Base-by-base conservation (phyloP, 768 basidiomycete species). In the Boletus huronensis region DNA sequence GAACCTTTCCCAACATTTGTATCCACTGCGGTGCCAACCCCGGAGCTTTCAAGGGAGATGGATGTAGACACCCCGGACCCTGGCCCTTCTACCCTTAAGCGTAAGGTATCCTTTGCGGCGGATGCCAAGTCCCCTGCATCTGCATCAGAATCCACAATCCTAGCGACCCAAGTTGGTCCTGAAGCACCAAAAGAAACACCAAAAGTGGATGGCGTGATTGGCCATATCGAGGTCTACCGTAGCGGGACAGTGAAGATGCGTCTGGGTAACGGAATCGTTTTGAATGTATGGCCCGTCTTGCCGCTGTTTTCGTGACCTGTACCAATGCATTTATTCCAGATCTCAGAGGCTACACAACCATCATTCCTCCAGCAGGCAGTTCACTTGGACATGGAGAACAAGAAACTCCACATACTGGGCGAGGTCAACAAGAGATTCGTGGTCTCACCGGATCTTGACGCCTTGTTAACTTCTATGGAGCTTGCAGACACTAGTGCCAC, bases 341-440 rank as follows among this genome's bases (percentile, higher is more conserved):
- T 96, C 31, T 83, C 81, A 17, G 83, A 88, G 10, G 90, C 87
- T 8, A 92, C 90, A 2, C 88, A 87, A 52, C 84, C 92, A 1
- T 88, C 91, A 0, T 96, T 96, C 70, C 79, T 95, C 3, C 91
- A 95, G 67, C 92, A 96, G 52, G 88, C 89, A 6, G 86, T 90
- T 19, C 79, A 85, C 61, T 65, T 96, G 28, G 85, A 96, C 66
- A 64, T 72, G 48, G 71, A 71, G 36, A 72, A 76, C 19, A 87
- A 87, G 62, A 76, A 75, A 25, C 71, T 93, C 21, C 78, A 77
- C 35, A 83, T 94, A 5, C 75, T 97, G 1, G 94, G 93, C n/a
- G 87, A 93, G 66, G 81, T 96, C 45, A 86, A 87, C 74, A 87
- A 87, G 69, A 83, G 87, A 53, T 96, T 92, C 64, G 78, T 90